Percentiles rank a stretch among this genome's conserved stretches.
phyloP scores from a whole-genome alignment of 169 alveolate genomes.

The Babesia gibsoni region DNA sequence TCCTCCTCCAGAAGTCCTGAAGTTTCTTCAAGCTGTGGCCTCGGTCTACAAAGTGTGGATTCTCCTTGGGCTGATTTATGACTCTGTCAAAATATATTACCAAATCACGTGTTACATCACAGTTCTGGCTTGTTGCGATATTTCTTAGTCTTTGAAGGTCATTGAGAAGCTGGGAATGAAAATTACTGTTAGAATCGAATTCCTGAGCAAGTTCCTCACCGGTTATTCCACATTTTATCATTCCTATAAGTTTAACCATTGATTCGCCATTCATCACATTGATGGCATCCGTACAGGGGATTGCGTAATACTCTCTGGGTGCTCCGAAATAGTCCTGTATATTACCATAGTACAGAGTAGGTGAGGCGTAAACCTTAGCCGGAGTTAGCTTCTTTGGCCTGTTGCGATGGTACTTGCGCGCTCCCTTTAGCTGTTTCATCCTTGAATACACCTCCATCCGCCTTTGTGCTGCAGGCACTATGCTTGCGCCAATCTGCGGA shows the following conservation, averaged over 20 bases:
- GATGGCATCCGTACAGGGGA: slow-evolving; percentile 49
- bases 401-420: slow-evolving; percentile 33
- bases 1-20: slow-evolving; percentile 48
- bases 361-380: slow-evolving; percentile 60
- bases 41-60: slow-evolving; percentile 47
- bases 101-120: slow-evolving; percentile 57
- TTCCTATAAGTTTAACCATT: slow-evolving; percentile 12
- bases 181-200: slow-evolving; percentile 3
- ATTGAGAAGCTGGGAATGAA: not conserved
- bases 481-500: not conserved
- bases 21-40: slow-evolving; percentile 32
- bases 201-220: slow-evolving; percentile 33
- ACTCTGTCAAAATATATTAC: slow-evolving; percentile 47
- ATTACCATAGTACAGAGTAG: slow-evolving; percentile 60
- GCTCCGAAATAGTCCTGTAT: slow-evolving; percentile 63
- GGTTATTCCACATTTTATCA: slow-evolving; percentile 42
- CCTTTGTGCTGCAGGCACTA: too few relatives aligned
- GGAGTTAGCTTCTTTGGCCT: slow-evolving; percentile 62
- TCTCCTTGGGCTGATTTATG: slow-evolving; percentile 22
- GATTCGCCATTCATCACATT: slow-evolving; percentile 30
- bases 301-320: slow-evolving; percentile 56
- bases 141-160: slow-evolving; percentile 1
- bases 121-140: slow-evolving; percentile 20
- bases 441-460: slow-evolving; percentile 8
- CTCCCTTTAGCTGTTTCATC: slow-evolving; percentile 56